These are phyloP conservation scores for Neofusicoccum umdonicola DNA, from an alignment of 2,329 filamentous ascomycete species.

Conservation along the genomic window DNA sequence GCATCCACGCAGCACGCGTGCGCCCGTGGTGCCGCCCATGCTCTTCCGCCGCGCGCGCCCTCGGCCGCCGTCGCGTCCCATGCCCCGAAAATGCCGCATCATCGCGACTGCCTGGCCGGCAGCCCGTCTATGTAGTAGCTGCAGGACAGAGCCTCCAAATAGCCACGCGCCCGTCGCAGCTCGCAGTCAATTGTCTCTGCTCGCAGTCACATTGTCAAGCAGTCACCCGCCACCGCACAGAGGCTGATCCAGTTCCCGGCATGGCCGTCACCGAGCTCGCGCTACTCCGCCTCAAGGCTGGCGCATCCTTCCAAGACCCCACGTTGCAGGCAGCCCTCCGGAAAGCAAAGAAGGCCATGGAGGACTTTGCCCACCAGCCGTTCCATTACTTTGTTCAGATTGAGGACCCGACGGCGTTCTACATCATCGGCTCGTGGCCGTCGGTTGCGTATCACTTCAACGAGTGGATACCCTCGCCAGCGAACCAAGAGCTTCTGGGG, in stretches of 20 bases:
- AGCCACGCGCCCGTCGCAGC: not conserved
- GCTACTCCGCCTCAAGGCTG: constrained; percentile 37
- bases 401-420: constrained; percentile 43
- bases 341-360: constrained; percentile 38
- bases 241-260: not conserved
- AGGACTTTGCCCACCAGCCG: constrained; percentile 34
- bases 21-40: not conserved
- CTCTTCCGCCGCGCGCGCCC: not conserved
- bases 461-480: constrained; percentile 42
- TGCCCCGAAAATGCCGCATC: constrained; percentile 12
- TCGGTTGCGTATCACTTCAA: constrained; percentile 42
- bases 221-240: not conserved
- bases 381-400: constrained; percentile 44
- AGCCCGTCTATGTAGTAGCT: not conserved
- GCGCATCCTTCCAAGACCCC: constrained; percentile 23
- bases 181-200: not conserved
- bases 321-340: constrained; percentile 32
- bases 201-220: not conserved
- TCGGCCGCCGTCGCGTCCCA: not conserved
- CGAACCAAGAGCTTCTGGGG: constrained; percentile 42
- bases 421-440: constrained; percentile 48
- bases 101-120: not conserved
- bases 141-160: too few relatives aligned
- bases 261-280: constrained; percentile 49
- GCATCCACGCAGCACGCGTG: not conserved